Base-by-base conservation (phyloP, 129 eudicot genomes). In the Flaveria bidentis region DNA sequence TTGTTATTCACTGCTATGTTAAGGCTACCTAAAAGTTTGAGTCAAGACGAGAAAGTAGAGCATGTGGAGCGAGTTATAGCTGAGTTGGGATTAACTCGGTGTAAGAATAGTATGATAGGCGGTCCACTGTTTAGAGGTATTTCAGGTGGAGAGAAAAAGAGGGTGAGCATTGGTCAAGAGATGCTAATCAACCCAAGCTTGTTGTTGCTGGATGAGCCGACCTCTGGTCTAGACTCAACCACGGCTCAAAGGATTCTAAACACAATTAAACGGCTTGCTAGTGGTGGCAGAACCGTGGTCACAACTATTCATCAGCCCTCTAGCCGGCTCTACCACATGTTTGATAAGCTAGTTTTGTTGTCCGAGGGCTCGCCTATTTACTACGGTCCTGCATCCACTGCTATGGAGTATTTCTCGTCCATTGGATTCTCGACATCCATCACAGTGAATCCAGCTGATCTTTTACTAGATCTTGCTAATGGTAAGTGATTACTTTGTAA, bases 261-360 rank as follows among this genome's bases (percentile, higher is more conserved):
- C 25, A 88, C 89, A 0, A 73, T 92, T 36, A 92, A 92, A 69
- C 85, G 92, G 73, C 85, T 92, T 7, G 96, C 98, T 63, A 84
- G 88, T 63, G 89, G 94, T 0, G 98, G 98, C 20, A 74, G 98
- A 28, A 92, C 94, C 0, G 90, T 90, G 42, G 68, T 90, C 61
- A 92, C 96, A 51, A 94, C 98, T 7, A 94, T 94, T 83, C 98
- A 95, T 76, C 99, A 95, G 83, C 99, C 99, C 3, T 95, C 99
- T n/a, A 95, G 99, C 85, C 89, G 97, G 71, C 94, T 95, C 14
- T 95, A 91, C 87, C 92, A 95, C 77, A 91, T 95, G 97, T 95
- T 95, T 45, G 90, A 91, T 63, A 95, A 95, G 77, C 83, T 95
- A 39, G 83, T 95, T 6, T 81, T 95, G 82, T 75, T 95, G 74